Base-by-base conservation (phyloP, 1,284 basidiomycete genomes). In the Flammula alnicola region DNA sequence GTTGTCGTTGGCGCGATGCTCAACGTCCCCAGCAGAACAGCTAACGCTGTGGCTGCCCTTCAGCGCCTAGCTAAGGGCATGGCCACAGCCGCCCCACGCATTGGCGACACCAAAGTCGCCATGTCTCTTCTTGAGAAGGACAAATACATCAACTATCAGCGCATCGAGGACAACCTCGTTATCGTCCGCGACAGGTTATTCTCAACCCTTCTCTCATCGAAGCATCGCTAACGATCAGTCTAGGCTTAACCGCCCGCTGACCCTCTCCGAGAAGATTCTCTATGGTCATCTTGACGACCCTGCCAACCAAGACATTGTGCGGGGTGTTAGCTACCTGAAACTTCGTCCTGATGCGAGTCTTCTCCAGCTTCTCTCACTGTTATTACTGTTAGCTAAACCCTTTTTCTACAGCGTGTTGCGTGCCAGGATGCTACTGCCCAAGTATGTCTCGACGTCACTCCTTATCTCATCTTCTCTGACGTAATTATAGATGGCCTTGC, bases 381-480 rank as follows among this genome's bases (percentile, higher is more conserved):
- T 33, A 19, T 35, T 19, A 49, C 20, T 39, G n/a, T n/a, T n/a
- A n/a, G n/a, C n/a, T n/a, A 43, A 26, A 43, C 33, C 35, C 54
- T 44, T 37, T 44, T 16, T 54, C 29, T 53, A n/a, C 66, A 97
- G 94, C 94, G 97, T 66, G 97, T 99, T 60, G 96, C 97, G 49
- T 99, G 96, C 80, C 97, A 99, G 80, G 97, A 99, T 84, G 95
- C 95, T 58, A 97, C 95, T 47, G 95, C 95, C 48, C 91, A 93
- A 77, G 80, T 81, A 49, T 41, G 63, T 51, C 36, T 54, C 36
- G 56, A 57, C 59, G 53, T 61, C 54, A 60, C 51, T 29, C 26
- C 14, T 22, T 45, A 47, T 36, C 35, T 47, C 36, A 48, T 27
- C 19, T 37, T 60, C 74, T 47, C 63, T 76, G 63, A 77, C 63